These are phyloP conservation scores for Allodekkera sacchari DNA, from an alignment of 805 yeast species.

Conservation along the genomic window DNA sequence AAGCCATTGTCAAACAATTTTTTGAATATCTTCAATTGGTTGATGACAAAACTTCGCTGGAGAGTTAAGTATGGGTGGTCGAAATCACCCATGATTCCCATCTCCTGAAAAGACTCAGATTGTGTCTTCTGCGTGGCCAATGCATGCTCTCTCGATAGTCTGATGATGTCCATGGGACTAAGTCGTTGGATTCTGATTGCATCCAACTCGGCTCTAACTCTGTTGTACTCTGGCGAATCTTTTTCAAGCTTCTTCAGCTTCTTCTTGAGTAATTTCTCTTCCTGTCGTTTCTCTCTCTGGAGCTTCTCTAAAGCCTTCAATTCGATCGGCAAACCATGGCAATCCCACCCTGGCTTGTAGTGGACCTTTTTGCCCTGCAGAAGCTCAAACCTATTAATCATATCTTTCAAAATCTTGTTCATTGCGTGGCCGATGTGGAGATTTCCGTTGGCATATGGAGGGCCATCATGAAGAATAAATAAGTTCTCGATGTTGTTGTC, in stretches of 20 bases:
- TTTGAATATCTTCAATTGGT: conserved; percentile 67
- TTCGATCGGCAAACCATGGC: conserved; percentile 97
- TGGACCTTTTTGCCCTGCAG: conserved; percentile 49
- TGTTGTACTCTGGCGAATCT: conserved; percentile 6
- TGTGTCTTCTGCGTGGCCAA: conserved; percentile 56
- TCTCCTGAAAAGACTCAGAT: conserved; percentile 49
- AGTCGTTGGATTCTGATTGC: conserved; percentile 15
- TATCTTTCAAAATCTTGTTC: conserved; percentile 83
- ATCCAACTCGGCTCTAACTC: conserved; percentile 7
- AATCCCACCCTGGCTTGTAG: conserved; percentile 96
- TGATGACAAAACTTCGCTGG: conserved; percentile 58
- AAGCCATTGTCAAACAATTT: conserved; percentile 56
- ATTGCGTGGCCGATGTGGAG: conserved; percentile 88
- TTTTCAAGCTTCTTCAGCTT: conserved; percentile 13
- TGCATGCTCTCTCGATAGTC: conserved; percentile 66
- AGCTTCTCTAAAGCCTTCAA: conserved; percentile 60
- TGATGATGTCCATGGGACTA: conserved; percentile 48
- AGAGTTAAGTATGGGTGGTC: conserved; percentile 65
- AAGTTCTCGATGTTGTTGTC: conserved; percentile 26
- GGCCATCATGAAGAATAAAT: conserved; percentile 89
- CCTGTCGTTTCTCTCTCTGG: conserved; percentile 21
- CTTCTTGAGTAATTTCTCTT: conserved; percentile 22
- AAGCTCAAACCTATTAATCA: conserved; percentile 65
- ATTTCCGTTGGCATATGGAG: conserved; percentile 97
- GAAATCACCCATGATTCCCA: conserved; percentile 85